Evolutionary conservation across 2,329 filamentous ascomycete species (phyloP).

Genomic region (Penicillium sp.): DNA sequence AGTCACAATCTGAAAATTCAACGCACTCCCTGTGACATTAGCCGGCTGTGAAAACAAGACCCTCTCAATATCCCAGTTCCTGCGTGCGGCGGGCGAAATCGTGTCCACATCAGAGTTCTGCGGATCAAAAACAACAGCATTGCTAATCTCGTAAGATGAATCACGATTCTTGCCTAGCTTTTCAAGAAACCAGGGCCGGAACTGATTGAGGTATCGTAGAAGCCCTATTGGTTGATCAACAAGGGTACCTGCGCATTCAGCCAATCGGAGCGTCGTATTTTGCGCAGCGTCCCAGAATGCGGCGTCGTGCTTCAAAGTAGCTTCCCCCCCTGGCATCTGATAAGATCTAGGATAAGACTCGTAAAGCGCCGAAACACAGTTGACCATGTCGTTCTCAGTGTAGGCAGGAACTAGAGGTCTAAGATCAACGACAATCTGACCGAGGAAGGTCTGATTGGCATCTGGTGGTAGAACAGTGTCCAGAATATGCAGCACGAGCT

Average conservation of each 20-base stretch:
- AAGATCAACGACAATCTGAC: constrained; percentile 1
- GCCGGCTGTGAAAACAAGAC: neutral
- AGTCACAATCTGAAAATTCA: neutral
- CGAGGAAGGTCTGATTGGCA: neutral
- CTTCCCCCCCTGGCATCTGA: no score
- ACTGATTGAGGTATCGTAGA: neutral
- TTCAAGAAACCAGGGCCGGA: neutral
- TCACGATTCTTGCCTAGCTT: neutral
- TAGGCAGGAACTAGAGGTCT: neutral
- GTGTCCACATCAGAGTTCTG: no score
- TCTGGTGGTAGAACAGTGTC: neutral
- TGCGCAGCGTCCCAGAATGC: neutral
- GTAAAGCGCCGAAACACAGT: neutral
- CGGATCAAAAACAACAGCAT: neutral
- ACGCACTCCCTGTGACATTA: neutral
- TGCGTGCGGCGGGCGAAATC: neutral
- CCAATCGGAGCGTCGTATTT: neutral
- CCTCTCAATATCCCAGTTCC: neutral
- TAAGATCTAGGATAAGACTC: neutral
- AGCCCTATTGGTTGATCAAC: neutral
- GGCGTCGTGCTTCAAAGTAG: neutral
- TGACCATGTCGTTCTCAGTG: neutral
- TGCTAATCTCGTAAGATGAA: neutral
- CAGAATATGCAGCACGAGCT: neutral
- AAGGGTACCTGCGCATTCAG: neutral